Conservation (phyloP, 2,329 filamentous ascomycete species). For the Fusarium sp. region DNA sequence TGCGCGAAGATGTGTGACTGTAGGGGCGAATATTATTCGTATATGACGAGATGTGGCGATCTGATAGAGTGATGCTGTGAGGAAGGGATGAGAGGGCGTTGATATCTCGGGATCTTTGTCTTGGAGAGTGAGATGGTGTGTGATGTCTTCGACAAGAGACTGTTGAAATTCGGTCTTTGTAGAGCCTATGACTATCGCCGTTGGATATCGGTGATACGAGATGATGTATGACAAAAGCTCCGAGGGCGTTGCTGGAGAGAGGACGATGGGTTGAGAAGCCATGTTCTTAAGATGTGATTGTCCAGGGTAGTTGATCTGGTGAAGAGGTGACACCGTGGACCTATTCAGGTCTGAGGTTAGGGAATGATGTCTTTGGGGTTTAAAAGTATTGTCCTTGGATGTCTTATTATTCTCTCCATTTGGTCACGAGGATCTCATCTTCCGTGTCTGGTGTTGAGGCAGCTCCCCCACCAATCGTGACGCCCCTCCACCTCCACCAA, state of each 20-base stretch:
- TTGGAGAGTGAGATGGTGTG: constrained; percentile 34
- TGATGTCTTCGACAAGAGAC: constrained; percentile 64
- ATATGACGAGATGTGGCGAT: constrained; percentile 77
- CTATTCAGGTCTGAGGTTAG: neutral
- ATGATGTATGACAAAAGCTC: constrained; percentile 76
- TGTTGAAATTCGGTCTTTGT: constrained; percentile 73
- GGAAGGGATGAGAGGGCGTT: constrained; percentile 51
- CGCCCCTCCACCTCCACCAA: constrained; percentile 38
- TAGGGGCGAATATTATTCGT: constrained; percentile 78
- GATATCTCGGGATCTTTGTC: neutral
- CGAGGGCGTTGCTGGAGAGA: constrained; percentile 66
- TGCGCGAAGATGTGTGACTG: constrained; percentile 80
- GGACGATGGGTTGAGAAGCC: constrained; percentile 53
- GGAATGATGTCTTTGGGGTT: neutral
- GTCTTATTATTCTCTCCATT: neutral
- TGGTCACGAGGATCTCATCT: neutral
- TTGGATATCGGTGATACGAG: constrained; percentile 64
- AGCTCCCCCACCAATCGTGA: constrained; percentile 31
- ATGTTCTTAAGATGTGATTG: constrained; percentile 17
- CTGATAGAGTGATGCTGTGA: constrained; percentile 75
- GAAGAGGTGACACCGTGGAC: neutral
- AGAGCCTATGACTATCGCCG: constrained; percentile 78
- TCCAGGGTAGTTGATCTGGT: constrained; percentile 27
- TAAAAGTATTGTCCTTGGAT: neutral
- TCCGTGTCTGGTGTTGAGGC: neutral